Evolutionary conservation across 352 stramenopile species (phyloP).

Genomic region (Phytophthora colocasiae): DNA sequence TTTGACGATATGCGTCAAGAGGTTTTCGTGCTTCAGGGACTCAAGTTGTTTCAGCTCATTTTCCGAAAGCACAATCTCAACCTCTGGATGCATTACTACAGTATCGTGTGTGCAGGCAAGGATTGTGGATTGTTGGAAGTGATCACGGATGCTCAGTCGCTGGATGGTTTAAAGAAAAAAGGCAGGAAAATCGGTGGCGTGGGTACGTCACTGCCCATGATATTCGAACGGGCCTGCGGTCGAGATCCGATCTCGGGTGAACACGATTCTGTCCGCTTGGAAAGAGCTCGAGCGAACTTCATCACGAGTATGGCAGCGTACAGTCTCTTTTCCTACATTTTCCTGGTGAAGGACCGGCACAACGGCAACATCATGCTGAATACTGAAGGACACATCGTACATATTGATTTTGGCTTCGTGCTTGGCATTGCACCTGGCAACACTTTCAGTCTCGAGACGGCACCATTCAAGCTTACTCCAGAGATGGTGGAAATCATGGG

Average conservation of each 20-base stretch:
- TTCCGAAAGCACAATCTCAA: conserved; percentile 91
- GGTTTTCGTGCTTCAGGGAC: conserved; percentile 95
- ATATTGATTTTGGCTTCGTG: conserved; percentile 99
- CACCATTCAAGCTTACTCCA: conserved; percentile 98
- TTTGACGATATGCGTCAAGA: conserved; percentile 98
- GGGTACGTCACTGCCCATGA: conserved; percentile 45
- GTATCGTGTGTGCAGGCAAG: conserved; percentile 93
- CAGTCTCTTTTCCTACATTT: conserved; percentile 96
- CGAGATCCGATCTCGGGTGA: conserved; percentile 49
- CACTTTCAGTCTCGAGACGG: conserved; percentile 96
- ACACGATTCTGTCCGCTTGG: conserved; percentile 50
- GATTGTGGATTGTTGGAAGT: conserved; percentile 95
- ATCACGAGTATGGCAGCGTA: conserved; percentile 96
- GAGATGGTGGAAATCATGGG: conserved; percentile 97
- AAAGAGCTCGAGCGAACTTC: conserved; percentile 93
- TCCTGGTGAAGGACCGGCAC: conserved; percentile 98
- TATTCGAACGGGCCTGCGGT: conserved; percentile 61
- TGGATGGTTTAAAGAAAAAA: conserved; percentile 97
- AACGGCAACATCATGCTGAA: conserved; percentile 99
- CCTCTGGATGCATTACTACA: conserved; percentile 95
- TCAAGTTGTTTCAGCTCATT: conserved; percentile 93
- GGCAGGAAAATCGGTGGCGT: conserved; percentile 37
- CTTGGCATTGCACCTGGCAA: conserved; percentile 97
- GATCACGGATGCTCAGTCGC: conserved; percentile 94
- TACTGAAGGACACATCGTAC: conserved; percentile 94